phyloP scores from a whole-genome alignment of 78 protist genomes.

The Anaeramoeba flamelloides region DNA sequence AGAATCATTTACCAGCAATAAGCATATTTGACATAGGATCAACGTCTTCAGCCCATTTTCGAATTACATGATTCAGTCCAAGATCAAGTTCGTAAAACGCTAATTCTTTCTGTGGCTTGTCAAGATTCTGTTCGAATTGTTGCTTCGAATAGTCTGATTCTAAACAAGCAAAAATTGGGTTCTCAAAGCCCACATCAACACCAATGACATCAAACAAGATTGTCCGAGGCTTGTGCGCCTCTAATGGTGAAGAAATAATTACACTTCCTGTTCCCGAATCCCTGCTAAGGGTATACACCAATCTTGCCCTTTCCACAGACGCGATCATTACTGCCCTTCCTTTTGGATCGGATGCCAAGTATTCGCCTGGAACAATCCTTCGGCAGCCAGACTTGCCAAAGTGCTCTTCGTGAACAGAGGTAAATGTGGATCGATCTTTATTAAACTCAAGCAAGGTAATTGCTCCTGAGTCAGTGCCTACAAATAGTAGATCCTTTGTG shows the following conservation, averaged over 20 bases:
- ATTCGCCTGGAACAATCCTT: constrained; percentile 87
- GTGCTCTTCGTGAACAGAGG: constrained; percentile 69
- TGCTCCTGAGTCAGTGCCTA: constrained; percentile 79
- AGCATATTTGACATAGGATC: constrained; percentile 46
- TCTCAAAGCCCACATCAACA: constrained; percentile 89
- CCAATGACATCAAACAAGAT: constrained; percentile 52
- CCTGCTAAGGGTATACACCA: constrained; percentile 80
- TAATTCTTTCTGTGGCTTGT: too few relatives aligned
- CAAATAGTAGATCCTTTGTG: constrained; percentile 58
- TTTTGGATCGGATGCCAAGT: constrained; percentile 80
- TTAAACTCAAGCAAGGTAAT: constrained; percentile 64
- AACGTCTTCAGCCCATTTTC: constrained; percentile 48
- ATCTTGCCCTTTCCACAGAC: constrained; percentile 87
- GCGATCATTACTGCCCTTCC: constrained; percentile 93
- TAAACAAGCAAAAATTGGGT: constrained; percentile 86
- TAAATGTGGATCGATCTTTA: constrained; percentile 27
- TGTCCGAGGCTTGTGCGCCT: constrained; percentile 73
- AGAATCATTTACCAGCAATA: constrained; percentile 12
- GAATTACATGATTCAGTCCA: constrained; percentile 86
- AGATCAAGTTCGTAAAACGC: constrained; percentile 87
- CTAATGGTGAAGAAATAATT: constrained; percentile 75
- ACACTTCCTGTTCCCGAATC: constrained; percentile 62
- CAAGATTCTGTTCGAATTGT: constrained; percentile 36
- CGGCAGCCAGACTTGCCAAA: constrained; percentile 84
- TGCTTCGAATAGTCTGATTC: constrained; percentile 64